These are phyloP conservation scores for Clohesyomyces aquaticus DNA, from an alignment of 495 filamentous ascomycete genomes.

Conservation along the genomic window DNA sequence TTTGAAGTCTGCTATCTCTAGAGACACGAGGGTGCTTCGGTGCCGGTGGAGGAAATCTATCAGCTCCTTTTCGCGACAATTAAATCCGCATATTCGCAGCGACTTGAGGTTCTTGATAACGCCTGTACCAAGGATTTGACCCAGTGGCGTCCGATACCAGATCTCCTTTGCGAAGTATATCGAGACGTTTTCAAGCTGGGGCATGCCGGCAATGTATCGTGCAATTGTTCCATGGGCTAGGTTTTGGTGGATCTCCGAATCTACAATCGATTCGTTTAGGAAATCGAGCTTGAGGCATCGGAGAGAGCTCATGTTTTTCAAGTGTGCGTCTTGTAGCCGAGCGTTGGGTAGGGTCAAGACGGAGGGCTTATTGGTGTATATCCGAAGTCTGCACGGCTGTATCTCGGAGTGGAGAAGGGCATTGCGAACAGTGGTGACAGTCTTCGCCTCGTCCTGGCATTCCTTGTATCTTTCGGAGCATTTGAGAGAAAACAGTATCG, in stretches of 20 bases:
- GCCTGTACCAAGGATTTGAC: slow-evolving; percentile 1
- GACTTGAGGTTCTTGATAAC: slow-evolving; percentile 7
- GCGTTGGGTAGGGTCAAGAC: neutral
- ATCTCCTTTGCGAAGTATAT: slow-evolving; percentile 26
- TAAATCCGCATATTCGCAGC: slow-evolving; percentile 25
- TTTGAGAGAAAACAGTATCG: slow-evolving; percentile 14
- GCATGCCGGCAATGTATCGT: slow-evolving; percentile 8
- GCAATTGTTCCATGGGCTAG: slow-evolving; percentile 17
- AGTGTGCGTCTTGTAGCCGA: neutral
- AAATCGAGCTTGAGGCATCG: slow-evolving; percentile 22
- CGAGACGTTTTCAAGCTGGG: slow-evolving; percentile 15
- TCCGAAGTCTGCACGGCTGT: slow-evolving; percentile 7
- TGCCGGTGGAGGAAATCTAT: slow-evolving; percentile 10
- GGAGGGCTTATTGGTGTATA: slow-evolving; percentile 25
- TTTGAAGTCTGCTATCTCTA: slow-evolving; percentile 28
- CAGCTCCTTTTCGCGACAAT: slow-evolving; percentile 14
- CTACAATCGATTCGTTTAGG: slow-evolving; percentile 13
- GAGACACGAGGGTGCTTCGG: slow-evolving; percentile 1
- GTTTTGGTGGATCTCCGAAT: slow-evolving; percentile 16
- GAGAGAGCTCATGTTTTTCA: slow-evolving; percentile 7
- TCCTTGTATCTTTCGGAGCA: slow-evolving; percentile 6
- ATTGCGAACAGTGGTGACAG: slow-evolving; percentile 4
- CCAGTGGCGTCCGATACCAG: slow-evolving; percentile 25
- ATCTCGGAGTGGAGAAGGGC: slow-evolving; percentile 15
- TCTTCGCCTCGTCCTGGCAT: slow-evolving; percentile 13